A percentile compares a stretch with the other conserved stretches of the same genome.
Evolutionary conservation across 805 yeast species (phyloP).

Genomic region (Zygoascus tannicola): DNA sequence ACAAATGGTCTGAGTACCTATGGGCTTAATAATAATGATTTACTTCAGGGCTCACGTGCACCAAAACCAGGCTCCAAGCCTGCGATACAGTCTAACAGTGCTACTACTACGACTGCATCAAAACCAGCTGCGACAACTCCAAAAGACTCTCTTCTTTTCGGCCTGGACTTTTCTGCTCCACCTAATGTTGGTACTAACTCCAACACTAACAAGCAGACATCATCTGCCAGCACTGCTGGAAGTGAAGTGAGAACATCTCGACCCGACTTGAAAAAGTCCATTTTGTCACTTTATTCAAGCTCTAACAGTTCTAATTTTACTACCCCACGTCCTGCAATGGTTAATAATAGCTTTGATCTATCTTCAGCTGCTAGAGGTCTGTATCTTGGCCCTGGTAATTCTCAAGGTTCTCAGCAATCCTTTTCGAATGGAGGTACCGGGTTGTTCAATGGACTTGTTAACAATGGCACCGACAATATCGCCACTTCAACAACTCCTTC

Average conservation of each 20-base stretch:
- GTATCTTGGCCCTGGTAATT: constrained; percentile 13
- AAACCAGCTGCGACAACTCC: constrained; percentile 6
- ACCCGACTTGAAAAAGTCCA: constrained; percentile 87
- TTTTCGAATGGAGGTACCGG: too few relatives aligned
- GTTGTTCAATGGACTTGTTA: too few relatives aligned
- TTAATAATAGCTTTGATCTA: constrained; percentile 5
- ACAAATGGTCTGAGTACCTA: not conserved
- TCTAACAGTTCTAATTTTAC: constrained; percentile 14
- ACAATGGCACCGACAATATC: too few relatives aligned
- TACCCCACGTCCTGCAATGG: not conserved
- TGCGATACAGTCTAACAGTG: not conserved
- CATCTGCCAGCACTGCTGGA: constrained; percentile 11
- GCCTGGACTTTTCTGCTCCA: constrained; percentile 19
- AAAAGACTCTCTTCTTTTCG: constrained; percentile 13
- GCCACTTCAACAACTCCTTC: too few relatives aligned
- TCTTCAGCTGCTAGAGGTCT: constrained; percentile 10
- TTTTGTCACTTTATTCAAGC: constrained; percentile 63
- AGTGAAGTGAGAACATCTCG: constrained; percentile 32
- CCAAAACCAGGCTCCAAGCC: not conserved
- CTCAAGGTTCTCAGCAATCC: too few relatives aligned
- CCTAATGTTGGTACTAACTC: constrained; percentile 7
- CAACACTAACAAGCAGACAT: constrained; percentile 4
- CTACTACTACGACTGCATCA: constrained; percentile 1
- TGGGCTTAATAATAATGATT: not conserved
- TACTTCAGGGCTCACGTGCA: not conserved